These are phyloP conservation scores for Microsporum ferrugineum DNA, from an alignment of 2,329 filamentous ascomycete genomes.

Conservation along the genomic window DNA sequence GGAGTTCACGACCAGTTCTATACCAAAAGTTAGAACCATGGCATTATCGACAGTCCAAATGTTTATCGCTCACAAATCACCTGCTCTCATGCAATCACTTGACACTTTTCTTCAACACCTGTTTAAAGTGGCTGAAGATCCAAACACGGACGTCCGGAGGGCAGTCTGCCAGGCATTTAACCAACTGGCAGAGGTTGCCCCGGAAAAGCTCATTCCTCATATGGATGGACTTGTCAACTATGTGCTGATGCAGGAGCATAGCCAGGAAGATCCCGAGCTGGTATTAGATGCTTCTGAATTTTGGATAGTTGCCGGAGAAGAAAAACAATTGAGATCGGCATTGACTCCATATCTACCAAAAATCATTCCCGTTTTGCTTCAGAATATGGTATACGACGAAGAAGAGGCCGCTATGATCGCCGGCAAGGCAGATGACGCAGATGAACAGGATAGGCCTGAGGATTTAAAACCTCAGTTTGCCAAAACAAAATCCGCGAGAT, in stretches of 20 bases:
- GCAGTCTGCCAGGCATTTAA: constrained; percentile 92
- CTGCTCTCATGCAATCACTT: constrained; percentile 68
- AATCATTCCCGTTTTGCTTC: constrained; percentile 80
- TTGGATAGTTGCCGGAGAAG: constrained; percentile 88
- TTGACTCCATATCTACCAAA: constrained; percentile 67
- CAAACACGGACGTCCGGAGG: constrained; percentile 69
- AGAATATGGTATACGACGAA: constrained; percentile 93
- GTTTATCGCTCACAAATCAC: constrained; percentile 74
- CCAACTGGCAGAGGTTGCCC: constrained; percentile 77
- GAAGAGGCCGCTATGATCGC: constrained; percentile 83
- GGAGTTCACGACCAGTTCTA: constrained; percentile 65
- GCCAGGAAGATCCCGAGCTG: constrained; percentile 69
- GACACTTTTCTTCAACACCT: constrained; percentile 72
- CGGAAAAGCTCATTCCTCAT: constrained; percentile 82
- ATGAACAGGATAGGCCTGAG: constrained; percentile 77
- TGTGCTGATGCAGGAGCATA: constrained; percentile 78
- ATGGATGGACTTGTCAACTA: constrained; percentile 83
- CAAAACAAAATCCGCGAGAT: constrained; percentile 52
- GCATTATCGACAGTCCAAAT: constrained; percentile 81
- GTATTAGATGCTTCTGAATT: constrained; percentile 94
- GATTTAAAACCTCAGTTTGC: constrained; percentile 92
- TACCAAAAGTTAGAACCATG: constrained; percentile 65
- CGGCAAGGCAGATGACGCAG: constrained; percentile 76
- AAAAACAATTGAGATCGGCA: constrained; percentile 63
- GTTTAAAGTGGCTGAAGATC: constrained; percentile 68